Base-by-base conservation (phyloP, 1,284 basidiomycete species). In the Marasmius tenuissimus region DNA sequence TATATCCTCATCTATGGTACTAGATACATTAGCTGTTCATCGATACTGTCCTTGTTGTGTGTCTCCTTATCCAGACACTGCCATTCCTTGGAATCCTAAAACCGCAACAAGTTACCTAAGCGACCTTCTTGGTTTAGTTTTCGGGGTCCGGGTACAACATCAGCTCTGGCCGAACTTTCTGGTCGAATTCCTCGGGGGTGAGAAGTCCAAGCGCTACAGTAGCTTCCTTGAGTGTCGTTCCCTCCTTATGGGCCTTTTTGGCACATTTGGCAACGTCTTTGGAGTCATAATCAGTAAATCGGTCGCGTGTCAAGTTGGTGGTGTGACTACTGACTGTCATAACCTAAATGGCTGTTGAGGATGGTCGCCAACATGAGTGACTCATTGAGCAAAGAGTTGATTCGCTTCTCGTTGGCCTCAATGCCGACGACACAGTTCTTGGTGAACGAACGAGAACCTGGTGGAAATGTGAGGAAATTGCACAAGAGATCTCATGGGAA, bases 211-310 rank as follows among this genome's bases (percentile, higher is more conserved):
- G 85, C 34, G 88, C 78, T 39, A 98, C 89, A 7, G 96, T 96
- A 48, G 97, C 94, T 78, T 96, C 92, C 82, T 97, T 97, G 73
- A 99, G 75, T 56, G 97, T 99, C 55, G 91, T 93, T 27, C 96
- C 97, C 78, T 99, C 96, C 77, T 93, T 96, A 85, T 99, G 97
- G 14, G 97, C 97, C 78, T 99, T 99, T 86, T 99, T 99, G 47
- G 97, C 97, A 68, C 94, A 96, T 77, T 94, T 96, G 57, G 97
- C 97, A 50, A 98, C 97, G 77, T 97, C 94, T 96, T 71, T 50
- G 48, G 27, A 53, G 34, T 56, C 54, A 50, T 60, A 65, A 63
- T 71, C 38, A 66, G 57, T 57, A 60, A 64, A 48, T 34, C 35
- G 27, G 27, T 27, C 27, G 27, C 27, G 27, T 27, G 27, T 27